These are phyloP conservation scores for Flaveria trinervia DNA, from an alignment of 129 eudicot genomes.

Conservation along the genomic window DNA sequence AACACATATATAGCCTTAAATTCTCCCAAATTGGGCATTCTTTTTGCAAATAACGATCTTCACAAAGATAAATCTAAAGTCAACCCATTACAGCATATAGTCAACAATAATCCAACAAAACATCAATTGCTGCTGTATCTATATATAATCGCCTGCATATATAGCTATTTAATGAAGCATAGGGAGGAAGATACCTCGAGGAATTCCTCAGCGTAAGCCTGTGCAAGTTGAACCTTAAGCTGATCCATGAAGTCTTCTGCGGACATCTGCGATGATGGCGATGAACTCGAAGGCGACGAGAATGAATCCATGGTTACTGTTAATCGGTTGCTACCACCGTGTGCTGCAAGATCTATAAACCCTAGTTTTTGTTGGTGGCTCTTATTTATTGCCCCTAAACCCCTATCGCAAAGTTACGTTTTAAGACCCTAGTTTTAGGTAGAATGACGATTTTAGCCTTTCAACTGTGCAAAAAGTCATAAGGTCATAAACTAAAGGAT, in stretches of 20 bases:
- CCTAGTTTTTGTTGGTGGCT: slow-evolving; percentile 25
- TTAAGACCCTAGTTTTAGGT: neutral
- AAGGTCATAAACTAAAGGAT: no score
- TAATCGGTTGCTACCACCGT: neutral
- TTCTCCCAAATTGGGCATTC: neutral
- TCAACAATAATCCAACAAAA: neutral
- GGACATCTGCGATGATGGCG: slow-evolving; percentile 38
- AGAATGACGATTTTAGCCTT: slow-evolving; percentile 12
- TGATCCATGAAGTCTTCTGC: slow-evolving; percentile 70
- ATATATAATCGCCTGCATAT: neutral
- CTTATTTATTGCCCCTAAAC: slow-evolving; percentile 3
- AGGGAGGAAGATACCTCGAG: slow-evolving; percentile 53
- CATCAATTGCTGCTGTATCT: neutral
- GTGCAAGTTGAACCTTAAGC: slow-evolving; percentile 78
- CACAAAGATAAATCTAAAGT: neutral
- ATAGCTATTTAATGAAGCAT: neutral
- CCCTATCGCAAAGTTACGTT: neutral
- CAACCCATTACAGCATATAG: neutral
- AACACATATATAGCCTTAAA: neutral
- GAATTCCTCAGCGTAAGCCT: slow-evolving; percentile 88
- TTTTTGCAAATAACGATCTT: neutral
- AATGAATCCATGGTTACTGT: slow-evolving; percentile 61
- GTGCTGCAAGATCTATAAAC: slow-evolving; percentile 23
- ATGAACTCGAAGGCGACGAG: slow-evolving; percentile 65
- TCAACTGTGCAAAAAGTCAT: no score